Percentiles rank a stretch among this genome's conserved stretches.
Evolutionary conservation across 2,329 filamentous ascomycete species (phyloP).

Genomic region (Blastomyces percursus): DNA sequence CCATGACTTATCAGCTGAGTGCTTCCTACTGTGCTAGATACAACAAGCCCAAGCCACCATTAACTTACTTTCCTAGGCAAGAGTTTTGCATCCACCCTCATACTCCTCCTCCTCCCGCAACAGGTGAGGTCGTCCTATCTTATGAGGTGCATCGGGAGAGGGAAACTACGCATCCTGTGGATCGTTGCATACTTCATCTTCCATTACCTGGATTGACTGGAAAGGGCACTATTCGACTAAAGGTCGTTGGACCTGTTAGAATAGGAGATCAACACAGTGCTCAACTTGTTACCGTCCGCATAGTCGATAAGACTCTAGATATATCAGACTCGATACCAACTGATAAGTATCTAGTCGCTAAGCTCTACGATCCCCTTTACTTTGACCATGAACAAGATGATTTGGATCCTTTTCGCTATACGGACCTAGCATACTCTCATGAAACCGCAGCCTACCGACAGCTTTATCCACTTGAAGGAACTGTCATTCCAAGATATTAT

Average conservation of each 20-base stretch:
- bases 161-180: not conserved
- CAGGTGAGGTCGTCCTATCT: not conserved
- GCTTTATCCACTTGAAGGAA: conserved; percentile 7
- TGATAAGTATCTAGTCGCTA: conserved; percentile 6
- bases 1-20: conserved; percentile 4
- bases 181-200: conserved; percentile 1
- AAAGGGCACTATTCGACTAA: conserved; percentile 1
- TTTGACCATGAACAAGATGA: conserved; percentile 7
- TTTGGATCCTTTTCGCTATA: conserved; percentile 6
- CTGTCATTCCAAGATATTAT: conserved; percentile 7
- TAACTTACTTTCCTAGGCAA: not conserved
- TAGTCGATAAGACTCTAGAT: not conserved
- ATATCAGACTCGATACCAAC: not conserved
- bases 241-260: not conserved
- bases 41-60: conserved; percentile 1
- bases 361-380: conserved; percentile 10
- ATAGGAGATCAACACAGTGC: conserved; percentile 7
- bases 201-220: not conserved
- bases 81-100: not conserved
- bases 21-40: not conserved
- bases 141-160: not conserved
- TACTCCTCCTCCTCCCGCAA: not conserved
- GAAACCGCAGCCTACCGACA: conserved; percentile 4
- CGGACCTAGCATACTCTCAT: conserved; percentile 5
- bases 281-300: conserved; percentile 4